Conservation (phyloP, 2,329 filamentous ascomycete genomes). For the Chaetomium sp. region DNA sequence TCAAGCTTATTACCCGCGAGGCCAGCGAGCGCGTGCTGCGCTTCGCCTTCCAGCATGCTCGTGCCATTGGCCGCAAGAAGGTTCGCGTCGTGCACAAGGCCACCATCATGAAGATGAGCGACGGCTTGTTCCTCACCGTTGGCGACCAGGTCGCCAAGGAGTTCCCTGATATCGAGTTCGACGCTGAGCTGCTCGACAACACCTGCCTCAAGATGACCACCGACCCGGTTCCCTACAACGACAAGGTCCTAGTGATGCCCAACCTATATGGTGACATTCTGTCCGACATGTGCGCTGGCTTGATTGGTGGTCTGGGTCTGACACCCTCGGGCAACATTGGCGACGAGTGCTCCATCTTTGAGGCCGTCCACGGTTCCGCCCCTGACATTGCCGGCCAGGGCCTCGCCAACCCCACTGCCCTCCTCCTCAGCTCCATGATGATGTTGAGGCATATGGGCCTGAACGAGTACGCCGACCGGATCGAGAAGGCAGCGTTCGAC, state of each 20-base stretch:
- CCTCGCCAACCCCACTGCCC: conserved; percentile 93
- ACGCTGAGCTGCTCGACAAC: conserved; percentile 97
- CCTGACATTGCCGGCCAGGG: conserved; percentile 95
- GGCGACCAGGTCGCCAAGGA: conserved; percentile 85
- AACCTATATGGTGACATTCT: conserved; percentile 99
- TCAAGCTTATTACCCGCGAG: conserved; percentile 97
- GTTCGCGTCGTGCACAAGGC: conserved; percentile 98
- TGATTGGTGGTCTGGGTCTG: conserved; percentile 94
- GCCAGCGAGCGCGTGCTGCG: conserved; percentile 92
- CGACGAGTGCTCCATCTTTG: conserved; percentile 99
- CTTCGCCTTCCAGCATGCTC: conserved; percentile 97
- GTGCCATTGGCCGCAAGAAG: conserved; percentile 90
- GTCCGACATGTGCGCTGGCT: conserved; percentile 97
- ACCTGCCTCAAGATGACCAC: conserved; percentile 98
- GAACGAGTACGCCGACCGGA: conserved; percentile 72
- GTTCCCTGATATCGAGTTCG: conserved; percentile 92
- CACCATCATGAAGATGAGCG: conserved; percentile 99
- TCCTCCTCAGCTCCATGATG: conserved; percentile 96
- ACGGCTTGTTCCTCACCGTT: conserved; percentile 92
- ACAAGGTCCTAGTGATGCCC: conserved; percentile 97
- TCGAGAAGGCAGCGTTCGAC: conserved; percentile 92
- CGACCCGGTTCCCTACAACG: conserved; percentile 93
- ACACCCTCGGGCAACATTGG: conserved; percentile 98
- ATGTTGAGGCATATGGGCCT: conserved; percentile 99
- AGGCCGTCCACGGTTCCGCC: conserved; percentile 95